phyloP scores from a whole-genome alignment of 1,284 basidiomycete species.

The Agroathelia rolfsii region DNA sequence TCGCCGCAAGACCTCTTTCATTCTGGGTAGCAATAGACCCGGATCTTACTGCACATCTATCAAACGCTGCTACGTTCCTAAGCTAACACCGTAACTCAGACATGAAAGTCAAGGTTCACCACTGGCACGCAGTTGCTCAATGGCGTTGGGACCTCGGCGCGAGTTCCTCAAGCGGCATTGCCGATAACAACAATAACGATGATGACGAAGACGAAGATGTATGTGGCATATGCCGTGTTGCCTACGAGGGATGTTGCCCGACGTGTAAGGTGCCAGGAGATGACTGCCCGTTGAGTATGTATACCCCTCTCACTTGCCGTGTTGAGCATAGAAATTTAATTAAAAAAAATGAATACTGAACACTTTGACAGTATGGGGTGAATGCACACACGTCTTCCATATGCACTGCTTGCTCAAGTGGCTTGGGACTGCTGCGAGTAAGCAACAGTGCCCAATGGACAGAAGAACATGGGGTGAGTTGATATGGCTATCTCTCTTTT shows the following conservation, averaged over 20 bases:
- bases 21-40: too few species aligned
- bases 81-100: too few species aligned
- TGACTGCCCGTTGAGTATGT: conserved; percentile 87
- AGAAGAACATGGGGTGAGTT: conserved; percentile 81
- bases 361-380: conserved; percentile 77
- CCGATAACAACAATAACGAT: conserved; percentile 40
- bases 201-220: conserved; percentile 75
- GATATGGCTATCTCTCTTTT: too few species aligned
- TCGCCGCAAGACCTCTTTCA: too few species aligned
- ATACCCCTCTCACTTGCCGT: not conserved
- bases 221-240: conserved; percentile 88
- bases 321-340: not conserved
- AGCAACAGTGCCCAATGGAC: conserved; percentile 93
- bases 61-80: too few species aligned
- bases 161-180: conserved; percentile 19
- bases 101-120: conserved; percentile 79
- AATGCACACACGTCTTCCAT: conserved; percentile 91
- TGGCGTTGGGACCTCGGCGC: conserved; percentile 78
- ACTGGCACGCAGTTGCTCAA: conserved; percentile 78
- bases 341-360: conserved; percentile 5
- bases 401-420: conserved; percentile 95
- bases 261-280: conserved; percentile 94
- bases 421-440: conserved; percentile 79
- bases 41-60: too few species aligned
- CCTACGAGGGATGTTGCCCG: conserved; percentile 89